Conservation (phyloP, 2,329 filamentous ascomycete genomes). For the Clonostachys byssicola region DNA sequence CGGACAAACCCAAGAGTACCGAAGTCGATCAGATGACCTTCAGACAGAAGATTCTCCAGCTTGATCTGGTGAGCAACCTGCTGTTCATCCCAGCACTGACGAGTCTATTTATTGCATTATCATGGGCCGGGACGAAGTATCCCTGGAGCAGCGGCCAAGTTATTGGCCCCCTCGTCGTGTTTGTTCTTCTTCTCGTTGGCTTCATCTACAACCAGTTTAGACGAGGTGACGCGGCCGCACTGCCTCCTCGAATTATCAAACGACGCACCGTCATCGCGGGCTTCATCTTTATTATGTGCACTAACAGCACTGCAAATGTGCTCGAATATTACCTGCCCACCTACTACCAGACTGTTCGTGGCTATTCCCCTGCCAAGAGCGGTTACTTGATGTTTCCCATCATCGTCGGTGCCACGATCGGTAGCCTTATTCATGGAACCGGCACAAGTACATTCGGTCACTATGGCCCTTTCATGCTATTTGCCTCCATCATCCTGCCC, state of each 20-base stretch:
- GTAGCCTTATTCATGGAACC: constrained; percentile 7
- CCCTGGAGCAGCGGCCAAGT: constrained; percentile 34
- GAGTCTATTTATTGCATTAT: constrained; percentile 40
- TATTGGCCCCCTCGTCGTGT: constrained; percentile 36
- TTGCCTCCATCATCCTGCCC: constrained; percentile 20
- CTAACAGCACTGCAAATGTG: constrained; percentile 12
- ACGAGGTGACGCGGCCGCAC: constrained; percentile 27
- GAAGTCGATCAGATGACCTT: constrained; percentile 13
- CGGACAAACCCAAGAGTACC: background rate
- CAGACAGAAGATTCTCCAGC: background rate
- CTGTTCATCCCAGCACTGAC: constrained; percentile 26
- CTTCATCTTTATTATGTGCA: constrained; percentile 5
- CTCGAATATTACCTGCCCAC: constrained; percentile 38
- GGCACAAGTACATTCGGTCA: constrained; percentile 26
- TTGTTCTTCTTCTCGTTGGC: constrained; percentile 27
- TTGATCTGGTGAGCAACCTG: no score
- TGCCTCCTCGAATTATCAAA: constrained; percentile 32
- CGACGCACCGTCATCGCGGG: constrained; percentile 31
- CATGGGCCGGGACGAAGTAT: constrained; percentile 36
- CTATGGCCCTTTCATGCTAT: constrained; percentile 33
- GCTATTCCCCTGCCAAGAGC: constrained; percentile 15
- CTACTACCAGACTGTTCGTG: constrained; percentile 45
- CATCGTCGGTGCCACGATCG: constrained; percentile 16
- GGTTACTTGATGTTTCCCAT: constrained; percentile 21
- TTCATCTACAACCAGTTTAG: constrained; percentile 33